Evolutionary conservation across 2,329 filamentous ascomycete genomes (phyloP).

Genomic region (Xylariaceae sp.): DNA sequence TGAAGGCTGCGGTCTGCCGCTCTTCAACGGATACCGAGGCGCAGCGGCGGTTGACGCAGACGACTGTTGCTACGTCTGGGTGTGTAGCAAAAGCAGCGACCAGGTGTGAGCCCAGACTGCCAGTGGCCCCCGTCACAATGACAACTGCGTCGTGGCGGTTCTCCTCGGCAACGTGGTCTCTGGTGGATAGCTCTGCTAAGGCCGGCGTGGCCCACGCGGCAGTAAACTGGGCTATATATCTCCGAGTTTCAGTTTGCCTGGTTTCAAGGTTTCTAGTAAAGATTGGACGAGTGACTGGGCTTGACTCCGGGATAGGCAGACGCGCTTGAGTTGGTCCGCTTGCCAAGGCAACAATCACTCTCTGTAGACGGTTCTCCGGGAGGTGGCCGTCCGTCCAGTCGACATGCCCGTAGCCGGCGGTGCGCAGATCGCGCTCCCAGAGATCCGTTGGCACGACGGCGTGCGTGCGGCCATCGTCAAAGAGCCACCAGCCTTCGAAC

Average conservation of each 20-base stretch:
- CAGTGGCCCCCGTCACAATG: conserved; percentile 31
- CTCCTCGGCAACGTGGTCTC: too few relatives aligned
- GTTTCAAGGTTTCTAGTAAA: too few relatives aligned
- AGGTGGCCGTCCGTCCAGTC: background rate
- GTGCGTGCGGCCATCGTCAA: conserved; percentile 9
- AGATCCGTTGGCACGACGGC: background rate
- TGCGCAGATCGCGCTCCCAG: background rate
- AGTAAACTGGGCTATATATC: too few relatives aligned
- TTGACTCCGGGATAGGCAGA: too few relatives aligned
- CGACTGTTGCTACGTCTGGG: conserved; percentile 20
- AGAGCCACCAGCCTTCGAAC: background rate
- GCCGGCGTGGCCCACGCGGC: conserved; percentile 1
- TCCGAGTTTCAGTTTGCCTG: too few relatives aligned
- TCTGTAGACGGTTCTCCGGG: background rate
- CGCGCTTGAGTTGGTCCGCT: too few relatives aligned
- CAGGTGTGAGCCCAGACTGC: conserved; percentile 31
- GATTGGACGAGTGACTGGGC: too few relatives aligned
- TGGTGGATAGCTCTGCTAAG: too few relatives aligned
- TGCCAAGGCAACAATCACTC: background rate
- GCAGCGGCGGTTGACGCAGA: conserved; percentile 39
- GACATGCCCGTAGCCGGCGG: background rate
- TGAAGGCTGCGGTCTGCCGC: conserved; percentile 11
- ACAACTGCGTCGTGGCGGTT: conserved; percentile 18
- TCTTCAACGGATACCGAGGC: conserved; percentile 3
- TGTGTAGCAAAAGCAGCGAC: conserved; percentile 21